phyloP scores from a whole-genome alignment of 1,284 basidiomycete genomes.

The Trichosporon sp. region DNA sequence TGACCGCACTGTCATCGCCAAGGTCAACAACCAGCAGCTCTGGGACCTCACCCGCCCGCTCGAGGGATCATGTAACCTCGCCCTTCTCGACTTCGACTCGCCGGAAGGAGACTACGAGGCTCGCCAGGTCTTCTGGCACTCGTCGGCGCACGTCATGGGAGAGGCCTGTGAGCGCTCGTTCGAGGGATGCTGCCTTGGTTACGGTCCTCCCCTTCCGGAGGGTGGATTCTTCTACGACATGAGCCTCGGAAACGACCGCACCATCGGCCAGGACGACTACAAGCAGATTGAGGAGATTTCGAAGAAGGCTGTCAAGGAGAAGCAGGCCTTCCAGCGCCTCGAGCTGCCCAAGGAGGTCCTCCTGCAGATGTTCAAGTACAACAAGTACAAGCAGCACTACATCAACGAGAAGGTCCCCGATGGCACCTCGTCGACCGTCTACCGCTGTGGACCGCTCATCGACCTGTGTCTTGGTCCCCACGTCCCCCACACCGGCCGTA shows the following conservation, averaged over 20 bases:
- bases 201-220: slow-evolving; percentile 88
- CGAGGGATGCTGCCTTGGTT: slow-evolving; percentile 91
- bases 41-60: slow-evolving; percentile 96
- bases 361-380: slow-evolving; percentile 98
- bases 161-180: slow-evolving; percentile 93
- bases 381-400: slow-evolving; percentile 97
- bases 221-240: slow-evolving; percentile 99
- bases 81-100: slow-evolving; percentile 90
- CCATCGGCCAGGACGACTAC: slow-evolving; percentile 77
- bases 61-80: slow-evolving; percentile 73
- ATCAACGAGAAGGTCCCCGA: slow-evolving; percentile 95
- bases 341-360: slow-evolving; percentile 90
- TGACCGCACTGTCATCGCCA: slow-evolving; percentile 88
- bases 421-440: slow-evolving; percentile 94
- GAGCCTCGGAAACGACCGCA: slow-evolving; percentile 56
- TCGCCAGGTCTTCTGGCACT: slow-evolving; percentile 98
- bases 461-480: slow-evolving; percentile 97
- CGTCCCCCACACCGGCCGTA: slow-evolving; percentile 94
- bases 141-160: slow-evolving; percentile 97
- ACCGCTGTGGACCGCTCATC: slow-evolving; percentile 97
- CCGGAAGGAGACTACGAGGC: slow-evolving; percentile 71
- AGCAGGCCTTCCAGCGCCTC: slow-evolving; percentile 93
- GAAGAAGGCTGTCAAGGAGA: slow-evolving; percentile 88
- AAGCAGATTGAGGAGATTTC: slow-evolving; percentile 82
- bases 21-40: slow-evolving; percentile 72